Conservation (phyloP, 805 yeast species). For the Scheffersomyces coipomensis region DNA sequence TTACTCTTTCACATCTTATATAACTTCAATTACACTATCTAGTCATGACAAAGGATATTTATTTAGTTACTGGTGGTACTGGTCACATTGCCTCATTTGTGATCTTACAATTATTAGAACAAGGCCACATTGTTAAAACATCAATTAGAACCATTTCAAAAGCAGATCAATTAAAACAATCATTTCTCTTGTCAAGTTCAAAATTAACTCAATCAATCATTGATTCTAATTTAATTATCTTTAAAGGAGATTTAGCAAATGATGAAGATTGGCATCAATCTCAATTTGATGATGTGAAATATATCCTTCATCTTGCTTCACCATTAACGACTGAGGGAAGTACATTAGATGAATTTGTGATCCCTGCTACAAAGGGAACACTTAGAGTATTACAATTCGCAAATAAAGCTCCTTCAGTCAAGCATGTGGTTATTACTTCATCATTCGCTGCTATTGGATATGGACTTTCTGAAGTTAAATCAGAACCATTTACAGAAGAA, state of each 20-base stretch:
- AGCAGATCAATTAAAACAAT: neutral
- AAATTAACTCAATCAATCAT: neutral
- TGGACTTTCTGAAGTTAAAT: neutral
- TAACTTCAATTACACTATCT: too few species aligned
- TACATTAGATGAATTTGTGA: slow-evolving; percentile 14
- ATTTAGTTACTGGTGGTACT: slow-evolving; percentile 16
- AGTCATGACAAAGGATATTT: too few species aligned
- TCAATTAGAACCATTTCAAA: slow-evolving; percentile 2
- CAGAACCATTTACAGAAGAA: slow-evolving; percentile 2
- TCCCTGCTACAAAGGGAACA: slow-evolving; percentile 20
- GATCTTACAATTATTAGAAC: slow-evolving; percentile 10
- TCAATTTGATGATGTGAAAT: neutral
- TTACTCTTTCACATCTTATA: too few species aligned
- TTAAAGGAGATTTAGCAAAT: slow-evolving; percentile 15
- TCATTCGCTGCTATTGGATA: slow-evolving; percentile 46
- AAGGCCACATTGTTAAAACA: slow-evolving; percentile 12
- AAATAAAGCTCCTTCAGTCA: slow-evolving; percentile 16
- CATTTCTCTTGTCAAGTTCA: slow-evolving; percentile 1
- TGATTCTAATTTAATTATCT: slow-evolving; percentile 2
- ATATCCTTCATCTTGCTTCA: slow-evolving; percentile 21
- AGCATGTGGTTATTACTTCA: slow-evolving; percentile 38
- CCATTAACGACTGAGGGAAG: slow-evolving; percentile 16
- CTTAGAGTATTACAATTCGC: slow-evolving; percentile 14
- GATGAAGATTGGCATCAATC: slow-evolving; percentile 14
- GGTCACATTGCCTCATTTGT: slow-evolving; percentile 16